Evolutionary conservation across 2,329 filamentous ascomycete species (phyloP), one percentile per base, ranked within the genome.

Genomic region (Arthrobotrys musiformis): DNA sequence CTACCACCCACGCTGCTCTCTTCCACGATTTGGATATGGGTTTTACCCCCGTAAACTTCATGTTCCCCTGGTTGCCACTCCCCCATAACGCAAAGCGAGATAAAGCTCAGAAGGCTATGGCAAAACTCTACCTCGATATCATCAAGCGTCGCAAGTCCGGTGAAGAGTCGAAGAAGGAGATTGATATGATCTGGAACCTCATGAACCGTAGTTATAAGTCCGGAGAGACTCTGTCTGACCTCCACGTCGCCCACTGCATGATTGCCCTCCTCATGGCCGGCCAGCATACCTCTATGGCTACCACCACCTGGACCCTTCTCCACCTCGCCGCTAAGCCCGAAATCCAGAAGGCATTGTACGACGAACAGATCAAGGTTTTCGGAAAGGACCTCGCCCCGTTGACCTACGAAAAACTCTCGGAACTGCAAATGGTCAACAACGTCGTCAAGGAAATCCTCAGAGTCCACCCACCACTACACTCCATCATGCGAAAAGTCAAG

Each of bases 211-310:
- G 84, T 9, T 94, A 94, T 87, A 93, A 93, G 84, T 86, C 92
- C 80, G 92, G 92, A 54, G 86, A 85, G 9, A 84, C 86, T 0
- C 84, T 94, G 0, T 90, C 92, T 0, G 92, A 94, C 82, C 87
- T 89, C 79, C 92, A 94, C 82, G 89, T 94, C 62, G 91, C 92
- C 0, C 90, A 93, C 83, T 92, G 94, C 86, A 93, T 94, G 92
- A 94, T 94, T 81, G 91, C 92, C 0, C 86, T 94, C 15, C 87
- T 94, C 62, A 94, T 95, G 92, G 92, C 90, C 9, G 92, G 92
- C 61, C 92, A 95, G 82, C 92, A 94, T 84, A 92, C 91, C 0
- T 93, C 91, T 0, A 91, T 92, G 4, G 90, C 91, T 0, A 91
- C 91, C n/a, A 89, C 89, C 80, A 87, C 90, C 7, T 94, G 92